A percentile compares a stretch with the other conserved stretches of the same genome.
Evolutionary conservation across 495 filamentous ascomycete species (phyloP).

Genomic region (Penicillium verhagenii): DNA sequence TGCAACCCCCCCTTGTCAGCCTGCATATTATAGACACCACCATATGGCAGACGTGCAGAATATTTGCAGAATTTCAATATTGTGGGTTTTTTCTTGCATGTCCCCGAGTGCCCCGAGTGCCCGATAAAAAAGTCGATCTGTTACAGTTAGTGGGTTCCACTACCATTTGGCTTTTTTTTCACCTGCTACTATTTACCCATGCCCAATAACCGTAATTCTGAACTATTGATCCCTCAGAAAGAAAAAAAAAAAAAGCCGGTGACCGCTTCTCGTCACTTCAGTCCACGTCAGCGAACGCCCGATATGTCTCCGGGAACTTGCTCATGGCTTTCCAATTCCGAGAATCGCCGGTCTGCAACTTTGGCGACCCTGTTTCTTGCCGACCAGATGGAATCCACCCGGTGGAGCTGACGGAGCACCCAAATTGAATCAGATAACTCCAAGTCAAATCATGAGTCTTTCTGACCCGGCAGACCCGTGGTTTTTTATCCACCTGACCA

Average conservation of each 20-base stretch:
- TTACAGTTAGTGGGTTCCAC: neutral
- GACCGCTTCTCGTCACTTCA: neutral
- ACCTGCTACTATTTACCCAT: too few species aligned
- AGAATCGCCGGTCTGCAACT: neutral
- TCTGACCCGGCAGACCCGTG: conserved; percentile 12
- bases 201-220: neutral
- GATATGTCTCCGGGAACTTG: neutral
- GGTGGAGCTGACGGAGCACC: conserved; percentile 26
- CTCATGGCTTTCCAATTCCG: too few species aligned
- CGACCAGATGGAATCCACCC: conserved; percentile 16
- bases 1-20: too few species aligned
- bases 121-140: neutral
- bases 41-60: neutral
- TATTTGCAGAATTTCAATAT: neutral
- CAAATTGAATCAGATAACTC: conserved; percentile 32
- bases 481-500: conserved; percentile 16
- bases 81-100: neutral
- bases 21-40: too few species aligned
- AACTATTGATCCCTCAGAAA: neutral
- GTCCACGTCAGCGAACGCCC: neutral
- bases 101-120: neutral
- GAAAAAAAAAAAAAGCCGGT: neutral
- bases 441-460: conserved; percentile 21
- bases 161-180: too few species aligned
- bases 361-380: conserved; percentile 1